Percentiles rank a stretch among this genome's conserved stretches.
phyloP scores from a whole-genome alignment of 495 filamentous ascomycete species.

The Rhypophila decipiens region DNA sequence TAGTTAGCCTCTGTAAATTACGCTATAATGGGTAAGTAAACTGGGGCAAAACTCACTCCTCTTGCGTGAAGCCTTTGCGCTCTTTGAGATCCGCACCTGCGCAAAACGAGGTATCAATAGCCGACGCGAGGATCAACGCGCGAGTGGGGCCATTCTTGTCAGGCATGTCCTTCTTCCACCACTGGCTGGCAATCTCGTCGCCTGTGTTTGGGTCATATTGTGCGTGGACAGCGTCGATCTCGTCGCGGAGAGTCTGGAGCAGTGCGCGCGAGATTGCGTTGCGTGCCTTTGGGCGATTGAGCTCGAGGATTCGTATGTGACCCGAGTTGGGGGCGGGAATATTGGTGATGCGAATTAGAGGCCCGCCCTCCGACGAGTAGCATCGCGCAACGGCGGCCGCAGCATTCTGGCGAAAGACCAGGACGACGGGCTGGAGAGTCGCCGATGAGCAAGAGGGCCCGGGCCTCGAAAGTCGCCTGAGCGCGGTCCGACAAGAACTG shows the following conservation, averaged over 20 bases:
- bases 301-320: slow-evolving; percentile 77
- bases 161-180: slow-evolving; percentile 29
- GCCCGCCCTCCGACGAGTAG: slow-evolving; percentile 12
- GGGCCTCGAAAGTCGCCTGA: neutral
- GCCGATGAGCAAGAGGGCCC: neutral
- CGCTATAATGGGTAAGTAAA: neutral
- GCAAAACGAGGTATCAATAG: slow-evolving; percentile 77
- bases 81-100: slow-evolving; percentile 94
- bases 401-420: too few species aligned
- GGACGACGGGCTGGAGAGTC: neutral
- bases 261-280: slow-evolving; percentile 84
- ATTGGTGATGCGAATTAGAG: slow-evolving; percentile 62
- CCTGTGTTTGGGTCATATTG: slow-evolving; percentile 56
- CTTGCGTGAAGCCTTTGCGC: slow-evolving; percentile 61
- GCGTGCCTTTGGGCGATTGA: slow-evolving; percentile 75
- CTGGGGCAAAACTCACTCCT: slow-evolving; percentile 45
- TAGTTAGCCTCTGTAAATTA: neutral
- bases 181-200: slow-evolving; percentile 32
- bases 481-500: neutral
- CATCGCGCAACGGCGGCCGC: neutral
- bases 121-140: slow-evolving; percentile 71
- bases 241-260: slow-evolving; percentile 59
- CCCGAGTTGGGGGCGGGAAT: slow-evolving; percentile 75
- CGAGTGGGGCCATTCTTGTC: slow-evolving; percentile 54
- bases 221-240: slow-evolving; percentile 60